Evolutionary conservation across 1,139 yeast genomes (phyloP), one percentile per base, ranked within the genome.

Genomic region (Pichia sp.): DNA sequence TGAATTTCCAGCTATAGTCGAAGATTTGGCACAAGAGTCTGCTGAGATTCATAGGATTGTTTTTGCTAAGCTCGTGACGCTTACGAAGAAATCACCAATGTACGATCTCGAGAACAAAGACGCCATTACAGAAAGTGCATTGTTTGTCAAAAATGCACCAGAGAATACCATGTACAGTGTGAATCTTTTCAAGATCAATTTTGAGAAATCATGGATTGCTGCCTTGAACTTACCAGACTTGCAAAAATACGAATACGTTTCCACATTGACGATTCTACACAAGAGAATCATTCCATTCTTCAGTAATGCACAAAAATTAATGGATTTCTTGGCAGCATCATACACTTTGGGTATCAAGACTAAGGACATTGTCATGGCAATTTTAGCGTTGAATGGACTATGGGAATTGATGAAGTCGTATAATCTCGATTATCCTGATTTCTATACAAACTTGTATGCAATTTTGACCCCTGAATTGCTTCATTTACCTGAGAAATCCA

Each of bases 261-360:
- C 79, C 1, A 66, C 81, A 3, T 65, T 91, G 37, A 63, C 74
- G 8, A 71, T 87, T 6, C 58, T 91, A 48, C 96, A 91, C 59
- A 86, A 85, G 55, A 66, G 94, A 44, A 69, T 91, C 34, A 79
- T 91, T 26, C 96, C 97, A 29, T 72, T 69, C 52, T 72, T 87
- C 71, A 69, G 75, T 29, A 79, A 78, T 46, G 95, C 97, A 2
- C 83, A 85, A 34, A 69, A 74, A 44, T 64, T 91, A 35, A 86
- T 91, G 96, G 98, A 91, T 60, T 91, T 88, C 57, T 66, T 91
- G 42, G 86, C 96, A 1, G 94, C 85, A 44, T 79, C 94, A 5
- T 88, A 87, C 56, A 68, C 74, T 29, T 37, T 47, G 20, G 62
- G 62, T 9, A 53, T 63, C 22, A 50, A 55, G 21, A 40, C 44